phyloP scores from a whole-genome alignment of 306 rosid genomes.

The Cucurbita pepo region DNA sequence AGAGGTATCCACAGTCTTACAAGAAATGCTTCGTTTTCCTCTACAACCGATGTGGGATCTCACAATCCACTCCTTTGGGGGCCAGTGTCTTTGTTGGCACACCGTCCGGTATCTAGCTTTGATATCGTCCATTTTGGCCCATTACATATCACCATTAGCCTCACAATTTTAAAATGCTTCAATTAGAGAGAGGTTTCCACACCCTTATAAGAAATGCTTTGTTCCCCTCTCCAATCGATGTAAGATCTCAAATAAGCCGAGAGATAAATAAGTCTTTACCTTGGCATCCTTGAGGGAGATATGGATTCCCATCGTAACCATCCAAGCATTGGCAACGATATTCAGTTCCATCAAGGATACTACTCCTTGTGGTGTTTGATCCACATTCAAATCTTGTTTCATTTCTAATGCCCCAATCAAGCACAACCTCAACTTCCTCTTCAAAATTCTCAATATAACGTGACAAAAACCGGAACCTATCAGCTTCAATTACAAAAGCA shows the following conservation, averaged over 20 bases:
- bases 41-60: too few species aligned
- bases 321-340: conserved; percentile 22
- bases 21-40: too few species aligned
- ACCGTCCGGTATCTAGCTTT: too few species aligned
- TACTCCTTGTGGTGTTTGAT: not conserved
- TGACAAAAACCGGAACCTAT: not conserved
- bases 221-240: too few species aligned
- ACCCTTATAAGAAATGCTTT: too few species aligned
- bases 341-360: not conserved
- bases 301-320: conserved; percentile 31
- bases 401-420: conserved; percentile 25
- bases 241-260: not conserved
- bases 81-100: too few species aligned
- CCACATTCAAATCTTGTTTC: not conserved
- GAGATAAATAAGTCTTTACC: not conserved
- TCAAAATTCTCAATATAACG: not conserved
- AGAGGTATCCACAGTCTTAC: too few species aligned
- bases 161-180: too few species aligned
- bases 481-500: conserved; percentile 9
- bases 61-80: too few species aligned
- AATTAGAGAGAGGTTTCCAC: too few species aligned
- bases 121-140: too few species aligned
- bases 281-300: conserved; percentile 18
- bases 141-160: too few species aligned
- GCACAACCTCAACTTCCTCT: conserved; percentile 3